A percentile compares a stretch with the other conserved stretches of the same genome.
Evolutionary conservation across 2,329 filamentous ascomycete genomes (phyloP).

Genomic region (Trichophaea hybrida): DNA sequence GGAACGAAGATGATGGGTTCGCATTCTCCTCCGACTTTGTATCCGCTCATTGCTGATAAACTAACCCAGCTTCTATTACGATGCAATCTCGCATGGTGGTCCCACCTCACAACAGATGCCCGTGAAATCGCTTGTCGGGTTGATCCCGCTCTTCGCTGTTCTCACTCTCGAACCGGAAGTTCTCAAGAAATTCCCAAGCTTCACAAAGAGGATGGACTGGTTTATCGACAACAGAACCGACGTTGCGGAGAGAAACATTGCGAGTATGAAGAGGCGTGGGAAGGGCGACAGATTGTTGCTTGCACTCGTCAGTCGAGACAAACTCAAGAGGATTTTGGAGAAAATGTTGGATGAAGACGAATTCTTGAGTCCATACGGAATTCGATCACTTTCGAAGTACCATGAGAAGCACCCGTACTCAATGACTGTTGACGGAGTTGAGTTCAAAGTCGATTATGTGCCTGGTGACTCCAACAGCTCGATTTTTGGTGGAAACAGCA

Average conservation of each 20-base stretch:
- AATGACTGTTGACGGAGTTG: constrained; percentile 90
- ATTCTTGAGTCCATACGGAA: constrained; percentile 79
- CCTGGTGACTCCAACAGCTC: constrained; percentile 93
- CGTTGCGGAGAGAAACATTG: constrained; percentile 83
- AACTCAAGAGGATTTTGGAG: constrained; percentile 74
- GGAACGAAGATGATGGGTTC: constrained; percentile 77
- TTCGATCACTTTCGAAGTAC: constrained; percentile 80
- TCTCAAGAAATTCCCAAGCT: constrained; percentile 77
- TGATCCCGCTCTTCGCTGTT: constrained; percentile 87
- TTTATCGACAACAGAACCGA: constrained; percentile 80
- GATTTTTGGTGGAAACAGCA: constrained; percentile 92
- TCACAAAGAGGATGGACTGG: constrained; percentile 89
- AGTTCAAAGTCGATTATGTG: constrained; percentile 76
- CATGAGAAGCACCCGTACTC: constrained; percentile 82
- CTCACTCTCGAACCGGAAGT: constrained; percentile 86
- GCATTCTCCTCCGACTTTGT: not conserved
- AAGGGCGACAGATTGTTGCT: constrained; percentile 79
- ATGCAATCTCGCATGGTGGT: constrained; percentile 90
- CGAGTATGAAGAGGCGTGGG: constrained; percentile 77
- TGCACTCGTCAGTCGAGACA: constrained; percentile 81
- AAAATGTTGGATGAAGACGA: constrained; percentile 91
- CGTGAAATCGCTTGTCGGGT: constrained; percentile 76
- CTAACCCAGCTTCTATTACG: constrained; percentile 68
- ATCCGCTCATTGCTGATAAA: not conserved
- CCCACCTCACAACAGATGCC: constrained; percentile 88